phyloP scores from a whole-genome alignment of 176 grass and related monocot genomes.

The Dendrocalamus sinicus region DNA sequence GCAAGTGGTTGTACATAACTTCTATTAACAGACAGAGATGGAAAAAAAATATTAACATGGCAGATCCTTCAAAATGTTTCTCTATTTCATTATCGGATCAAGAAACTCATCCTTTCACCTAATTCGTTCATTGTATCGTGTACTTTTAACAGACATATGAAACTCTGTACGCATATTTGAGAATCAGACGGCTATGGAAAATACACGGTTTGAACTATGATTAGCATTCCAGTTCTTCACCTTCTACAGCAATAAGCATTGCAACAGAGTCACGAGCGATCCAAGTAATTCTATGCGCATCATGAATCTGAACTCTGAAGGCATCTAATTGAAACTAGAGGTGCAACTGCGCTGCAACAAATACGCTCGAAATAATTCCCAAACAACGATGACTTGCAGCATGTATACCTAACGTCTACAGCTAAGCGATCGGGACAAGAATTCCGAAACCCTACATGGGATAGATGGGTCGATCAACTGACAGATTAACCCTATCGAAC shows the following conservation, averaged over 20 bases:
- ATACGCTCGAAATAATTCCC: background rate
- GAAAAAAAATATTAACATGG: background rate
- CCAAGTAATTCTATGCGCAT: background rate
- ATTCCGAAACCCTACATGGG: conserved; percentile 23
- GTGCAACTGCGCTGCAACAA: background rate
- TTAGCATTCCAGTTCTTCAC: background rate
- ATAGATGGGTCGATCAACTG: background rate
- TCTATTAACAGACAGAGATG: background rate
- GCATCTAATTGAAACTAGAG: conserved; percentile 3
- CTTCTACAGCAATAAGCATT: background rate
- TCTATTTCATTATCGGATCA: background rate
- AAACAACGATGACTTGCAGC: background rate
- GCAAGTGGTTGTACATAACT: background rate
- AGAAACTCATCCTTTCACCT: background rate
- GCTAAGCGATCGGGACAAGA: background rate
- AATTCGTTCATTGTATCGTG: background rate
- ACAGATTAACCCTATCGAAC: background rate
- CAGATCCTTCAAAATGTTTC: background rate
- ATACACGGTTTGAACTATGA: background rate
- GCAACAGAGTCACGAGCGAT: background rate
- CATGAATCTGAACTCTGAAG: background rate
- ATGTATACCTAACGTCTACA: conserved; percentile 1
- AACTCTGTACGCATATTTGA: background rate
- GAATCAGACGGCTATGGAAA: background rate
- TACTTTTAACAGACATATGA: background rate